These are phyloP conservation scores for Fusarium cicatricum DNA, from an alignment of 2,329 filamentous ascomycete genomes.

Conservation along the genomic window DNA sequence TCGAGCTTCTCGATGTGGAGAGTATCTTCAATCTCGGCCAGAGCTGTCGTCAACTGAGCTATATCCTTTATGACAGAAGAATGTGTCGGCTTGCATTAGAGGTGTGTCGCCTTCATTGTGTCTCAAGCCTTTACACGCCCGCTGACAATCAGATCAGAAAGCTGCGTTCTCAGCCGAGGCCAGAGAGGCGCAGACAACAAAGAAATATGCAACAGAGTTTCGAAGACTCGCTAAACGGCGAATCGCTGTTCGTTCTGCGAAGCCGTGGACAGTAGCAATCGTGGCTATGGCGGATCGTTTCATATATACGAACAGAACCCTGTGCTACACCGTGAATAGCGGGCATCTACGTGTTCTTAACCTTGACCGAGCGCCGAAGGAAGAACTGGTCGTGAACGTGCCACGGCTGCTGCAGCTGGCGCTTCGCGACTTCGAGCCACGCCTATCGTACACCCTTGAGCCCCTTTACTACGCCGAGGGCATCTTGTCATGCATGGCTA, in stretches of 20 bases:
- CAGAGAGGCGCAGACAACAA: slow-evolving; percentile 25
- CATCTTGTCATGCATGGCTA: slow-evolving; percentile 66
- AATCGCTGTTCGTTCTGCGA: slow-evolving; percentile 65
- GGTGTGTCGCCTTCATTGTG: slow-evolving; percentile 51
- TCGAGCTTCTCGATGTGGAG: slow-evolving; percentile 61
- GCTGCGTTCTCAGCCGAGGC: slow-evolving; percentile 37
- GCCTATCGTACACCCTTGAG: slow-evolving; percentile 56
- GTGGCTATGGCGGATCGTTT: slow-evolving; percentile 69
- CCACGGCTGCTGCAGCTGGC: slow-evolving; percentile 50
- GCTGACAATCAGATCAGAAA: slow-evolving; percentile 35
- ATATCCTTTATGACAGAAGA: slow-evolving; percentile 60
- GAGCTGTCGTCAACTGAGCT: slow-evolving; percentile 60
- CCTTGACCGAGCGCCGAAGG: slow-evolving; percentile 56
- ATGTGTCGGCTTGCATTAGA: slow-evolving; percentile 66
- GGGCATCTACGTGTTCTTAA: slow-evolving; percentile 64
- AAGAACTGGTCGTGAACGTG: slow-evolving; percentile 66
- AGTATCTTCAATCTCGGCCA: slow-evolving; percentile 66
- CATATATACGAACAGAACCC: slow-evolving; percentile 67
- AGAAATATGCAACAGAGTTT: slow-evolving; percentile 47
- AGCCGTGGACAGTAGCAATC: slow-evolving; percentile 68
- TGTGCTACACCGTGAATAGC: slow-evolving; percentile 67
- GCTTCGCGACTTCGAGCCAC: slow-evolving; percentile 46
- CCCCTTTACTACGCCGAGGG: slow-evolving; percentile 65
- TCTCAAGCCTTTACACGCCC: slow-evolving; percentile 2
- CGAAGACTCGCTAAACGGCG: slow-evolving; percentile 68